Conservation (phyloP, 2,329 filamentous ascomycete genomes). For the Apiospora koreana region DNA sequence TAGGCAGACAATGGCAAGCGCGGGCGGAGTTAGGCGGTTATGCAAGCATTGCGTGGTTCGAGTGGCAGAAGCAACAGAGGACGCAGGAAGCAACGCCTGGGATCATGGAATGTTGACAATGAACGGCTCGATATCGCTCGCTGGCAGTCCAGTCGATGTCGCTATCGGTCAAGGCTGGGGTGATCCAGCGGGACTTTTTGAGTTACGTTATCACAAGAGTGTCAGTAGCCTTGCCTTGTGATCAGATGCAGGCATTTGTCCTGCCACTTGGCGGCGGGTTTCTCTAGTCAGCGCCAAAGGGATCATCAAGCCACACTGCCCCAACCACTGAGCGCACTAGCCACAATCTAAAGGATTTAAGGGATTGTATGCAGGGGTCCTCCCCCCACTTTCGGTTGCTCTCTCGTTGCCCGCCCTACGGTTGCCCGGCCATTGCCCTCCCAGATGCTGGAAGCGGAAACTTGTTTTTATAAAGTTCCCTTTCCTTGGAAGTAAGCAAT, state of each 20-base stretch:
- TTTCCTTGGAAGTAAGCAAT: not conserved
- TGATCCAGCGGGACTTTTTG: not conserved
- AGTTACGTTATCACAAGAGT: conserved; percentile 5
- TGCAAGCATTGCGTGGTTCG: not conserved
- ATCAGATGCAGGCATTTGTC: not conserved
- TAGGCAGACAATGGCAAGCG: not conserved
- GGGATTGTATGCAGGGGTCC: not conserved
- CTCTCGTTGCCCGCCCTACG: not conserved
- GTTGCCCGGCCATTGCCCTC: not conserved
- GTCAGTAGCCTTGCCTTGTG: conserved; percentile 1
- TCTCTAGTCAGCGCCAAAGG: not conserved
- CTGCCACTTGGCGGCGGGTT: not conserved
- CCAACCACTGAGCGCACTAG: not conserved
- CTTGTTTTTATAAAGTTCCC: not conserved
- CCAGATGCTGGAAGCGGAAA: not conserved
- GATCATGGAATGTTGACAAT: not conserved
- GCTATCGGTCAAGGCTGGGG: not conserved
- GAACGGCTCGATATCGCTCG: not conserved
- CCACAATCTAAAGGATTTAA: not conserved
- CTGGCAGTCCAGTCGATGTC: not conserved
- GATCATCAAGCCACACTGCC: not conserved
- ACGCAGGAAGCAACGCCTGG: not conserved
- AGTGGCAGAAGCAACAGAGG: not conserved
- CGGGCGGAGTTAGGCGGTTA: not conserved
- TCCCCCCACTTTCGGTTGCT: not conserved